Conservation (phyloP, 768 basidiomycete species). For the Leccinum broughii region DNA sequence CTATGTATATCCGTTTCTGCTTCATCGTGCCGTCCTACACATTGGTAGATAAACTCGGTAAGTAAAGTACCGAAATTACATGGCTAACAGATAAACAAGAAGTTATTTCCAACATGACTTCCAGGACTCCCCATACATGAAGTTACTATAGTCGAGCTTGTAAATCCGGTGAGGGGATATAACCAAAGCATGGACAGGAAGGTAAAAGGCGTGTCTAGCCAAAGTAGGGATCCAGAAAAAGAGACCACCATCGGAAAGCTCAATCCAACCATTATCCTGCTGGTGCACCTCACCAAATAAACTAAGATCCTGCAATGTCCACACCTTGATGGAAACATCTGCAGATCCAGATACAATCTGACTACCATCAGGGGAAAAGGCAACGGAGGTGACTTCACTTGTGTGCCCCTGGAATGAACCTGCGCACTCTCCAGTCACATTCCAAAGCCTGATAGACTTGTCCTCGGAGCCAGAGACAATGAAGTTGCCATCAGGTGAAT, state of each 20-base stretch:
- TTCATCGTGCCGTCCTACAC: not conserved
- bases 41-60: not conserved
- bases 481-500: constrained; percentile 19
- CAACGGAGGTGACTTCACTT: constrained; percentile 5
- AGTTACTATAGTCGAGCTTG: constrained; percentile 14
- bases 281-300: constrained; percentile 8
- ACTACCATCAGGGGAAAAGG: constrained; percentile 21
- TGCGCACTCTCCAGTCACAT: constrained; percentile 18
- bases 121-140: constrained; percentile 23
- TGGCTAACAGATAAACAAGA: not conserved
- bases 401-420: constrained; percentile 19
- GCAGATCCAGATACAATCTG: constrained; percentile 17
- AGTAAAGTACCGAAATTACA: not conserved
- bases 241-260: constrained; percentile 7
- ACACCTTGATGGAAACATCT: constrained; percentile 16
- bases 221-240: constrained; percentile 24
- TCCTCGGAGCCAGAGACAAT: constrained; percentile 23
- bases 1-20: not conserved
- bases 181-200: constrained; percentile 18
- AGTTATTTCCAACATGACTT: constrained; percentile 17
- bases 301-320: not conserved
- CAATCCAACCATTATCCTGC: constrained; percentile 19
- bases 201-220: constrained; percentile 19
- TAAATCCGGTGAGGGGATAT: constrained; percentile 12
- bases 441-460: constrained; percentile 18